phyloP scores from a whole-genome alignment of 2,329 filamentous ascomycete genomes.

The Coniella vitis region DNA sequence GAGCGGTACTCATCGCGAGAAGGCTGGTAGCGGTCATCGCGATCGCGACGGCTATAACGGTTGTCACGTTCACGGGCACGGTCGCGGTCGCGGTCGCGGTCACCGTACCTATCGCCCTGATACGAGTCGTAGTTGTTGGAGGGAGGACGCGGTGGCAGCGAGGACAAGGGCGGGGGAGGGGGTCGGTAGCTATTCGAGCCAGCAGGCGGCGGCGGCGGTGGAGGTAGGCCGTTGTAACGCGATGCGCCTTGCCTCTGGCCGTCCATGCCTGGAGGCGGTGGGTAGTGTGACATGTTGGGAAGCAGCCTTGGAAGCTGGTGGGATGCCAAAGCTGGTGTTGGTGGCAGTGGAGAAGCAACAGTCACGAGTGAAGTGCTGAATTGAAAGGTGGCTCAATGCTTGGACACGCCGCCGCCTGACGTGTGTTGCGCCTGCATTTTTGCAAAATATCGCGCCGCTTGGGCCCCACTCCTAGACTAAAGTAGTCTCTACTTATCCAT shows the following conservation, averaged over 20 bases:
- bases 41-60: conserved; percentile 12
- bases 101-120: neutral
- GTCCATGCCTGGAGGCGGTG: conserved; percentile 14
- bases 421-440: too few relatives aligned
- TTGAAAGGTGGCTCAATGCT: too few relatives aligned
- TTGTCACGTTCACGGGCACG: conserved; percentile 15
- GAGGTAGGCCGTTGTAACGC: conserved; percentile 6
- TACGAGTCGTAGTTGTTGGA: conserved; percentile 15
- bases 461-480: too few relatives aligned
- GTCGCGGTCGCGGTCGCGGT: conserved; percentile 10
- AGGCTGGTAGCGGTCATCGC: neutral
- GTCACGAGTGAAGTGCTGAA: too few relatives aligned
- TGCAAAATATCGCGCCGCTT: too few relatives aligned
- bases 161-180: conserved; percentile 8
- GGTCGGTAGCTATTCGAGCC: conserved; percentile 7
- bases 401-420: too few relatives aligned
- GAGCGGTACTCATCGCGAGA: too few relatives aligned
- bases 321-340: too few relatives aligned
- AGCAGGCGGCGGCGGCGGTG: conserved; percentile 1
- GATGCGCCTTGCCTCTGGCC: conserved; percentile 7
- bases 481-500: too few relatives aligned
- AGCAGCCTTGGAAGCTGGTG: neutral
- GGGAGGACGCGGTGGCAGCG: conserved; percentile 13
- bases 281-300: conserved; percentile 14
- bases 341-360: too few relatives aligned